phyloP scores from a whole-genome alignment of 768 basidiomycete genomes.

The Leccinum subgranulosum region DNA sequence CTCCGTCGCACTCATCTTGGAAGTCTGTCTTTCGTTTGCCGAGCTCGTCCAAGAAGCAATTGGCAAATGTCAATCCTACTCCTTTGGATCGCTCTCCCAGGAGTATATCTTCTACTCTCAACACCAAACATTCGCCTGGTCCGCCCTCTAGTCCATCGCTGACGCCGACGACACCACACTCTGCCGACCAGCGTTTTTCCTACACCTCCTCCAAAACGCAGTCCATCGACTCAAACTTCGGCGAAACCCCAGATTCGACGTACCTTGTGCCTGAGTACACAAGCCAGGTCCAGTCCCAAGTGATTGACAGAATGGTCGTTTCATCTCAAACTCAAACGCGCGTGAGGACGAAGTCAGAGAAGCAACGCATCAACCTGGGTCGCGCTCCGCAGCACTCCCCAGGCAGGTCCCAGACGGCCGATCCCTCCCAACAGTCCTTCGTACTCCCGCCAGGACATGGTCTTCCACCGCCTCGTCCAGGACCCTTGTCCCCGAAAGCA shows the following conservation, averaged over 20 bases:
- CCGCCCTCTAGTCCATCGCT: conserved; percentile 47
- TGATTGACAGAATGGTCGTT: conserved; percentile 17
- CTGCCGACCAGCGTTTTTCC: conserved; percentile 63
- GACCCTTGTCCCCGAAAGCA: conserved; percentile 62
- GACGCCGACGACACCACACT: conserved; percentile 52
- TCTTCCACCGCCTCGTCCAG: conserved; percentile 37
- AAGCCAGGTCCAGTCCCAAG: conserved; percentile 15
- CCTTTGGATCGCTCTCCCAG: conserved; percentile 46
- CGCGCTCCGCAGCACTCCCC: conserved; percentile 38
- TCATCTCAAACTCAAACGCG: conserved; percentile 12
- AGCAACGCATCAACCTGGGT: conserved; percentile 46
- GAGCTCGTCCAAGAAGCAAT: conserved; percentile 59
- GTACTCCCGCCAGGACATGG: conserved; percentile 22
- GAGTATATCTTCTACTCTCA: conserved; percentile 26
- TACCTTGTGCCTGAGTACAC: conserved; percentile 29
- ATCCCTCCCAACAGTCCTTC: conserved; percentile 42
- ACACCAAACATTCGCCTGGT: conserved; percentile 16
- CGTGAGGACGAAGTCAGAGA: conserved; percentile 46
- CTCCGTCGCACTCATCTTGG: conserved; percentile 44
- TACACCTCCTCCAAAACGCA: conserved; percentile 76
- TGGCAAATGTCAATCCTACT: conserved; percentile 35
- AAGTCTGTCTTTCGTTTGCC: conserved; percentile 73
- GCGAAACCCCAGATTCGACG: conserved; percentile 28
- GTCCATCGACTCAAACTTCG: conserved; percentile 65
- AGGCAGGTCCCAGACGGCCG: conserved; percentile 27